Base-by-base conservation (phyloP, 2,329 filamentous ascomycete species). In the Aspergillus niger region DNA sequence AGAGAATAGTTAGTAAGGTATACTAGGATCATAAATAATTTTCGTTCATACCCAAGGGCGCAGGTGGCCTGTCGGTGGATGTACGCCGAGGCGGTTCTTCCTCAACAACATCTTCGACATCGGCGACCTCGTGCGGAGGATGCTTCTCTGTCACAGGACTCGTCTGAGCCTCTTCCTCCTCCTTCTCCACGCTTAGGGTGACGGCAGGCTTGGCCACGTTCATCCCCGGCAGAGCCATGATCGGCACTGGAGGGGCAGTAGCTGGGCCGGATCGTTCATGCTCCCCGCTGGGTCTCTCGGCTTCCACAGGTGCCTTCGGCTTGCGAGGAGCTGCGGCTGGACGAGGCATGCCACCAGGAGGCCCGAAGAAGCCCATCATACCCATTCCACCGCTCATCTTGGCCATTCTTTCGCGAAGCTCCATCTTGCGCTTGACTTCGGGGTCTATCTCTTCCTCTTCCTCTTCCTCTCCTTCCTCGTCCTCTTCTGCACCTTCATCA, bases 301-400 rank as follows among this genome's bases (percentile, higher is more conserved):
- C 64, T 61, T 79, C 74, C 11, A 63, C 66, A 39, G 76, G 66
- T 30, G 81, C 67, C 68, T 81, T 83, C 39, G 82, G 80, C 70
- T 85, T 86, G 65, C 81, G 81, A 53, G 79, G 48, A 44, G 60
- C 62, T 36, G 61, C 57, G 56, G 71, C 65, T 66, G 70, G 63
- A 73, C 77, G 78, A 61, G 83, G 80, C 78, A 89, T 84, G 30
- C 75, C 87, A 39, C 84, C 85, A 38, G 88, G 86, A 20, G 85
- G 85, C 17, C 91, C 91, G 75, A 96, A 96, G 88, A 98, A 95
- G 69, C 92, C 91, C 73, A 92, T 88, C 89, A 98, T 96, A 50
- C 92, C 92, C 91, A 97, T 97, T 22, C 94, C 94, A 58, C 94
- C 94, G 67, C 94, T 96, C 90, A 99, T 95, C 79, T 97, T 97